These are phyloP conservation scores for Coniochaeta hoffmannii DNA, from an alignment of 2,329 filamentous ascomycete species.

Conservation along the genomic window DNA sequence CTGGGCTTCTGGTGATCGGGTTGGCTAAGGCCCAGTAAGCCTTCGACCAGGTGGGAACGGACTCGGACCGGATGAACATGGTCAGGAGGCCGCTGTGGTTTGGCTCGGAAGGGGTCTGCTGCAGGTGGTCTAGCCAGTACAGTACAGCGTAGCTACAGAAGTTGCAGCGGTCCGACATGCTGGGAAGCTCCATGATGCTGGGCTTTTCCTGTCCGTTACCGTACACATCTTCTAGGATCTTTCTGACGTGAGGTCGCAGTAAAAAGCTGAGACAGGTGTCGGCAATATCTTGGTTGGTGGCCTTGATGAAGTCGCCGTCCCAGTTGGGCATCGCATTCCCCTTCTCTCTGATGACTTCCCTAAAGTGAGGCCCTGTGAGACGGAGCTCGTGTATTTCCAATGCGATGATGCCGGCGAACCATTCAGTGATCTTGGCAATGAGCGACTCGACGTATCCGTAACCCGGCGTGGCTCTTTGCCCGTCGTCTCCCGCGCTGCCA, in stretches of 20 bases:
- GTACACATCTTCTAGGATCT: neutral
- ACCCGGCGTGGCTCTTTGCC: neutral
- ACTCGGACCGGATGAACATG: neutral
- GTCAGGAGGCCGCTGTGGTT: neutral
- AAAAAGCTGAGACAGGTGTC: neutral
- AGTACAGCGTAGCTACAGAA: neutral
- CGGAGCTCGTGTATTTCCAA: neutral
- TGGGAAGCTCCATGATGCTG: neutral
- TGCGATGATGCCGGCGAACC: neutral
- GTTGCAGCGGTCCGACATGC: neutral
- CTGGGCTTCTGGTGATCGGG: neutral
- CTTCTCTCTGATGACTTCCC: neutral
- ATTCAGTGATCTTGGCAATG: neutral
- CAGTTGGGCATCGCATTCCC: neutral
- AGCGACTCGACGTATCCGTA: neutral
- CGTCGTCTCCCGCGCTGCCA: neutral
- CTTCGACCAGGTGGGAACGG: neutral
- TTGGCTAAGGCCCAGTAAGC: neutral
- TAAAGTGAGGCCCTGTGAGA: neutral
- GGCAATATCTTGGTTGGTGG: neutral
- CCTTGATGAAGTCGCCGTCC: neutral
- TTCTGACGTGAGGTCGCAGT: neutral
- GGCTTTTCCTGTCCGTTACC: neutral
- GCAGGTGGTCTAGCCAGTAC: neutral
- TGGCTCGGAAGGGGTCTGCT: neutral